Evolutionary conservation across 2,329 filamentous ascomycete genomes (phyloP), one percentile per base, ranked within the genome.

Genomic region (Colletotrichum limetticola): DNA sequence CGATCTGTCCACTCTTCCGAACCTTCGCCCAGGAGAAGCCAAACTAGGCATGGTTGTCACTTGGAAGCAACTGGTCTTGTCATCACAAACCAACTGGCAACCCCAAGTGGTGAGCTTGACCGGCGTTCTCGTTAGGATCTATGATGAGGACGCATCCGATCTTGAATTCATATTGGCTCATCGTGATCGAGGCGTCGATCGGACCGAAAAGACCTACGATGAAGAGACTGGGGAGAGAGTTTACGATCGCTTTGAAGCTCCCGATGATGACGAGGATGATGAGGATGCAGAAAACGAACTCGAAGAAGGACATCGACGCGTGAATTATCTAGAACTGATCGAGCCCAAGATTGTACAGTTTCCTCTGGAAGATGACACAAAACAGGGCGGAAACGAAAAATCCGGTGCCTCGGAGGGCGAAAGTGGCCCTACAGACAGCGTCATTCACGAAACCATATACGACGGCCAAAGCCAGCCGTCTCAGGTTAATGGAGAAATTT

Each of bases 191-290:
- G 82, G 87, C 14, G 82, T 87, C 5, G 87, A 89, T 66, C 80
- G 85, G 72, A 89, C 87, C 66, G 85, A 91, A 74, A 92, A 89
- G 77, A 80, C 83, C 22, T 91, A 91, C 75, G 91, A 96, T 76
- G 87, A 91, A 12, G 83, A 88, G 52, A 92, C 93, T 0, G 95
- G 94, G 0, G 86, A 93, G 74, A 88, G 94, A 11, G 82, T 94
- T 11, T 97, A 96, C 77, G 91, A 89, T 74, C 93, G 91, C 71
- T 97, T 97, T 75, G 94, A 97, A 77, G 91, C 91, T 76, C 92
- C 92, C 0, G 89, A 89, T 12, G 84, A 90, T 8, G 88, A 91
- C 7, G 89, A 90, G 12, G 90, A 91, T 0, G 88, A 89, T 1
- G 86, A 86, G 0, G 86, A 86, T 2, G 86, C 86, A 0, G 86